These are phyloP conservation scores for Arthrinium phaeospermum DNA, from an alignment of 2,329 filamentous ascomycete genomes.

Conservation along the genomic window DNA sequence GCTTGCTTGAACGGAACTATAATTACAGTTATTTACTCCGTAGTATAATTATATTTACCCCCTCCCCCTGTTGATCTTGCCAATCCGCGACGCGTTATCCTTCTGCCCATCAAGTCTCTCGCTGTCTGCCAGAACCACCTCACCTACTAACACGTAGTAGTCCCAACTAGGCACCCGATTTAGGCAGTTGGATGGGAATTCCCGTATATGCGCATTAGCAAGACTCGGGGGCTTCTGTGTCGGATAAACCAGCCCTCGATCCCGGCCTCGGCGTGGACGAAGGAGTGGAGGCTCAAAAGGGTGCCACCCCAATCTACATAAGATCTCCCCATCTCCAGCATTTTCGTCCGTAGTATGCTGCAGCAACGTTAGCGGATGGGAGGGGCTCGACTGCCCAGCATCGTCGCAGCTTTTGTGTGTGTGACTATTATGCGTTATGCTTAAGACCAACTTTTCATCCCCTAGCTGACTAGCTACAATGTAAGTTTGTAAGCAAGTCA, in stretches of 20 bases:
- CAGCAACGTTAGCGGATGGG: not conserved
- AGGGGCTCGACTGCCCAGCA: not conserved
- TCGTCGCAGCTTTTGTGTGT: not conserved
- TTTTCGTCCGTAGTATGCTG: not conserved
- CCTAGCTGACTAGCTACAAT: not conserved
- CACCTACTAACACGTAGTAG: not conserved
- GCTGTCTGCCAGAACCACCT: not conserved
- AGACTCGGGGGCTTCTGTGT: not conserved
- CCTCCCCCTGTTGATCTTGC: not conserved
- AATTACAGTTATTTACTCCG: not conserved
- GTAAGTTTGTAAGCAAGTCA: not conserved
- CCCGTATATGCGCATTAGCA: slow-evolving; percentile 1
- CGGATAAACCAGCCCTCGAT: not conserved
- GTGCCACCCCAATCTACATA: not conserved
- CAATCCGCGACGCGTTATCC: not conserved
- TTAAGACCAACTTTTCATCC: not conserved
- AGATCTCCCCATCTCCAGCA: not conserved
- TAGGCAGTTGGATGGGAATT: not conserved
- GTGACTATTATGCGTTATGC: not conserved
- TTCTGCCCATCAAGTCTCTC: not conserved
- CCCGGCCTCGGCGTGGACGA: not conserved
- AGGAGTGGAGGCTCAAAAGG: not conserved
- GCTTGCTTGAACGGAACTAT: not conserved
- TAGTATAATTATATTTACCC: not conserved
- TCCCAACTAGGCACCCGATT: too few relatives aligned